Evolutionary conservation across 2,329 filamentous ascomycete genomes (phyloP), one percentile per base, ranked within the genome.

Genomic region (Fusarium penzigii): DNA sequence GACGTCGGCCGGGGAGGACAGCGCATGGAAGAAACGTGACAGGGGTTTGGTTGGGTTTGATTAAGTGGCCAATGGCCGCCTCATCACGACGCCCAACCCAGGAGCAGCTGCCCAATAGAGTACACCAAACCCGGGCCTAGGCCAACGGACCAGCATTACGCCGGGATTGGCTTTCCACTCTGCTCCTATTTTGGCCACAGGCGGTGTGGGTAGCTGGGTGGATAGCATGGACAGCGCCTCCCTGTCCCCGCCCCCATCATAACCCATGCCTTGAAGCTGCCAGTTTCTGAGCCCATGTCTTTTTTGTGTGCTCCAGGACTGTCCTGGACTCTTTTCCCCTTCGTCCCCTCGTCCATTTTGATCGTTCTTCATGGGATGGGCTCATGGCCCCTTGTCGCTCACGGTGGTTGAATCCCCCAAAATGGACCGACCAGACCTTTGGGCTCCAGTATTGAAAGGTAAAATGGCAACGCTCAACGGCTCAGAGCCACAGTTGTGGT

Each of bases 1-100:
- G 61, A 52, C 57, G 54, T 57, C 54, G n/a, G 56, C 64, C 57
- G 59, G 65, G 65, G 59, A 72, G 71, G 71, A 69, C 76, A 75
- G 73, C 70, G 75, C 75, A 79, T 79, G 75, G 74, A 70, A 75
- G 71, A 77, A 77, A 76, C 70, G 74, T 75, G 76, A 78, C 73
- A 77, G 70, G 76, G 76, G 66, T n/a, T 67, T 64, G 60, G 66
- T 71, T 71, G 73, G 70, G 73, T 75, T 73, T 75, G 72, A 81
- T 80, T 74, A 77, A 75, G 68, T 71, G 72, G 62, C 79, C 79
- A 82, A 81, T 82, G 70, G 72, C 65, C 64, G 66, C 54, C 50
- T 59, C 60, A 63, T 50, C 57, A 62, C 53, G 60, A 70, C 68
- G 68, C 69, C 70, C 72, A 72, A 73, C n/a, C 70, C 68, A 70